Evolutionary conservation across 2,329 filamentous ascomycete genomes (phyloP), one percentile per base, ranked within the genome.

Genomic region (Cytospora chrysosperma): DNA sequence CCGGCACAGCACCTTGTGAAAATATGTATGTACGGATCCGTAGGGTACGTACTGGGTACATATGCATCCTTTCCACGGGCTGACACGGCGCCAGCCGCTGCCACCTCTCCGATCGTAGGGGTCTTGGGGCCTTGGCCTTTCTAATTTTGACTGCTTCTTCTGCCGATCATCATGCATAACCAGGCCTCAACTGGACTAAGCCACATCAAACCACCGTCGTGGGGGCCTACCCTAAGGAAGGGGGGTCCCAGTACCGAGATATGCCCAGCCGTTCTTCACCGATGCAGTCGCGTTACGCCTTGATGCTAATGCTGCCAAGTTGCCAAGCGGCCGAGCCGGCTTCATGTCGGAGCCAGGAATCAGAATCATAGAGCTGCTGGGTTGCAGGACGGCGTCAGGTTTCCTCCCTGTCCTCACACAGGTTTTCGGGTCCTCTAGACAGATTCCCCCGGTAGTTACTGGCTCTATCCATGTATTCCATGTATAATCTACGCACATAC

Each of bases 201-300:
- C 59, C 59, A 49, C 51, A 55, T 55, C 59, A 61, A 55, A 49
- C 58, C 58, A 60, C 51, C 51, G 51, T 61, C n/a, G n/a, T n/a
- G n/a, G n/a, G n/a, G n/a, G n/a, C n/a, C n/a, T n/a, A n/a, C n/a
- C n/a, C n/a, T n/a, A n/a, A n/a, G n/a, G n/a, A n/a, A n/a, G n/a
- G 59, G 51, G 51, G 59, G 59, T 49, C 51, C 40, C 49, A 37
- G 50, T 17, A 15, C 34, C 17, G 2, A 53, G 17, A 28, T 32
- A 21, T n/a, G 24, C 27, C 26, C 51, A 53, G 49, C 59, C 34
- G 28, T 27, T 55, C 32, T 5, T 47, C 21, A 21, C 43, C 43
- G 43, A 40, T 40, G 15, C 17, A 4, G 19, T n/a, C 37, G 13
- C 3, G 3, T 34, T 47, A 9, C 9, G 19, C 43, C 10, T 47